phyloP scores from a whole-genome alignment of 2,329 filamentous ascomycete species.

The Fusarium vanettenii region DNA sequence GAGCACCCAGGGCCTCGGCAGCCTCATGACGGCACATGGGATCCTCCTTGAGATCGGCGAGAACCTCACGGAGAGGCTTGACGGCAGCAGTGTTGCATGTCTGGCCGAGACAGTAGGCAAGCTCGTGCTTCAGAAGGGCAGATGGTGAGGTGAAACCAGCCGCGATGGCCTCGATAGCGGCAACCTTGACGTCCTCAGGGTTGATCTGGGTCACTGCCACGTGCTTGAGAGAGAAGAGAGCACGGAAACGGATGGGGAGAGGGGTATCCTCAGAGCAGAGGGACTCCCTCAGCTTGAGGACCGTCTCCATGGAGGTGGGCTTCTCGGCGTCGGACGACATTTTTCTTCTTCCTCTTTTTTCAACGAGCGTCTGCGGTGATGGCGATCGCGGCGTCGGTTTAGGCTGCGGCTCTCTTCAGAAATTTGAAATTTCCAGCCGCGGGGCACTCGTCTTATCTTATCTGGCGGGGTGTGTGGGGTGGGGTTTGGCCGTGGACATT shows the following conservation, averaged over 20 bases:
- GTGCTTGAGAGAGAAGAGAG: constrained; percentile 97
- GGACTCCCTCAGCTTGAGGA: constrained; percentile 76
- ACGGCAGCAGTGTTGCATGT: constrained; percentile 82
- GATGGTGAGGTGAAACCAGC: constrained; percentile 87
- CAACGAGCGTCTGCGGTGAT: constrained; percentile 24
- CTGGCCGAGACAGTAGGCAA: constrained; percentile 97
- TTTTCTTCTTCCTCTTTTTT: constrained; percentile 14
- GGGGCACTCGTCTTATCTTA: constrained; percentile 46
- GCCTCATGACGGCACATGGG: constrained; percentile 97
- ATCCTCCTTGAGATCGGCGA: constrained; percentile 85
- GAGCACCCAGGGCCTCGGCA: constrained; percentile 90
- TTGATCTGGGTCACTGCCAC: constrained; percentile 75
- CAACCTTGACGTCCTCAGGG: constrained; percentile 66
- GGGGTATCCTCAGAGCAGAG: constrained; percentile 84
- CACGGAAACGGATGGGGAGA: constrained; percentile 90
- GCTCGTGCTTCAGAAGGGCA: constrained; percentile 92
- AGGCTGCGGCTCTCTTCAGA: constrained; percentile 25
- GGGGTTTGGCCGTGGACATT: neutral
- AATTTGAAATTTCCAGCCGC: constrained; percentile 51
- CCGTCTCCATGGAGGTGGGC: constrained; percentile 53
- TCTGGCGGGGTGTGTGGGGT: constrained; percentile 16
- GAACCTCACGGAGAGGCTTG: constrained; percentile 76
- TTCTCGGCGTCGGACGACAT: constrained; percentile 44
- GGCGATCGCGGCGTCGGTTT: constrained; percentile 19
- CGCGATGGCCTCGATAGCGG: constrained; percentile 83